Evolutionary conservation across 2,329 filamentous ascomycete species (phyloP).

Genomic region (Coleophoma eucalyptorum): DNA sequence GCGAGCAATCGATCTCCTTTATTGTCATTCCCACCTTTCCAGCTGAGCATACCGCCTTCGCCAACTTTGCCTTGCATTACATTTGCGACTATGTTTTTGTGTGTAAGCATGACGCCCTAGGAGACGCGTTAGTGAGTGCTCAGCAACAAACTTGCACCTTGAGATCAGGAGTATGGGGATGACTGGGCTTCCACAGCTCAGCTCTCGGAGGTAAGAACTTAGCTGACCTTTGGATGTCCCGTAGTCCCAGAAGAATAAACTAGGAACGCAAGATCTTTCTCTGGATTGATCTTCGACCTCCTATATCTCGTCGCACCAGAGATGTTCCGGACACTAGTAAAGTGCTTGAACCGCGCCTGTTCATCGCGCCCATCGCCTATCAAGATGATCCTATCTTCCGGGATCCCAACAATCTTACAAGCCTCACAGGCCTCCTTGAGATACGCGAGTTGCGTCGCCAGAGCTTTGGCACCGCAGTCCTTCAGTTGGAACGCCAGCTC

Average conservation of each 20-base stretch:
- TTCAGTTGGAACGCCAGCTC: slow-evolving; percentile 83
- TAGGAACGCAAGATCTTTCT: slow-evolving; percentile 75
- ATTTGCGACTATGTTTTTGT: slow-evolving; percentile 80
- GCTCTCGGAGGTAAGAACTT: too few species aligned
- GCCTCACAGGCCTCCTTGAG: slow-evolving; percentile 64
- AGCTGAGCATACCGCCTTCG: slow-evolving; percentile 52
- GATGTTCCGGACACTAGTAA: slow-evolving; percentile 64
- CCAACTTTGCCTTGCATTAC: slow-evolving; percentile 48
- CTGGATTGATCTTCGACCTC: slow-evolving; percentile 59
- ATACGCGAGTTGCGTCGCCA: slow-evolving; percentile 69
- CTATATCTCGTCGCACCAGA: slow-evolving; percentile 54
- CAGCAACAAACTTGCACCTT: too few species aligned
- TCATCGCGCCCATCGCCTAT: slow-evolving; percentile 67
- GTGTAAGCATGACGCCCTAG: slow-evolving; percentile 75
- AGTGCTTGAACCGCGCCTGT: slow-evolving; percentile 61
- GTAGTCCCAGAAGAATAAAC: slow-evolving; percentile 91
- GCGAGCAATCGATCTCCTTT: slow-evolving; percentile 71
- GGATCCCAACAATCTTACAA: slow-evolving; percentile 65
- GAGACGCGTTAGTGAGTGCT: too few species aligned
- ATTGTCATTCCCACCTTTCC: slow-evolving; percentile 54
- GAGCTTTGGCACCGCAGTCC: slow-evolving; percentile 69
- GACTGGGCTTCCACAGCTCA: too few species aligned
- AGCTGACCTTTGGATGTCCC: slow-evolving; percentile 66
- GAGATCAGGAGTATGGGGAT: too few species aligned
- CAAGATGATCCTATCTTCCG: slow-evolving; percentile 68